Evolutionary conservation across 768 basidiomycete genomes (phyloP).

Genomic region (Leccinum imitatum): DNA sequence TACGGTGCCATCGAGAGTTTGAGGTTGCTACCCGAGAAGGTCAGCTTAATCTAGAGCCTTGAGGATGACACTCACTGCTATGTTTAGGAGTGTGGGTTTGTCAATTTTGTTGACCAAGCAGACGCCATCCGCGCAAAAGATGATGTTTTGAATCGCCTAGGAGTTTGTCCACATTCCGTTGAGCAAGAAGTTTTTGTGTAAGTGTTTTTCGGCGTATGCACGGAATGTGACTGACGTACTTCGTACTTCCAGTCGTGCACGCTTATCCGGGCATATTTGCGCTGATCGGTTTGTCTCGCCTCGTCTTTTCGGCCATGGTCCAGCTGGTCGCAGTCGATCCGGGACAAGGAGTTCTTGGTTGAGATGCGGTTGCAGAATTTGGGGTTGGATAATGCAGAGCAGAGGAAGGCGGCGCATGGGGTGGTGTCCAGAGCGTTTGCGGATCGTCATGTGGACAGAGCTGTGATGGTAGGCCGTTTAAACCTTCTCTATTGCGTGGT

Average conservation of each 20-base stretch:
- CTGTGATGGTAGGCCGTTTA: background rate
- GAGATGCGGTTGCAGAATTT: slow-evolving; percentile 83
- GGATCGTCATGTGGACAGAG: background rate
- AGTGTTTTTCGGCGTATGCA: slow-evolving; percentile 30
- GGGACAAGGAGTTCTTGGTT: slow-evolving; percentile 86
- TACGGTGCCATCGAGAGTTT: slow-evolving; percentile 98
- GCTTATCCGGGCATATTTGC: slow-evolving; percentile 76
- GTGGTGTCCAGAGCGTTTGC: background rate
- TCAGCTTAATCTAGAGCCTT: slow-evolving; percentile 29
- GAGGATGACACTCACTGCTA: slow-evolving; percentile 17
- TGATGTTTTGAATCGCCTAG: slow-evolving; percentile 90
- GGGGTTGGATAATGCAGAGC: slow-evolving; percentile 36
- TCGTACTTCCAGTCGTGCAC: slow-evolving; percentile 45
- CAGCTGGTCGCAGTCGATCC: slow-evolving; percentile 75
- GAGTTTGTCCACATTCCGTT: slow-evolving; percentile 37
- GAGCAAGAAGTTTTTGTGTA: slow-evolving; percentile 62
- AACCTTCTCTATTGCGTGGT: too few relatives aligned
- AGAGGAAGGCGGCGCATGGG: background rate
- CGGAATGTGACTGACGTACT: slow-evolving; percentile 9
- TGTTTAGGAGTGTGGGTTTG: slow-evolving; percentile 92
- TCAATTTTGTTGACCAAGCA: slow-evolving; percentile 94
- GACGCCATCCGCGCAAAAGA: slow-evolving; percentile 99
- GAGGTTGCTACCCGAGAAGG: slow-evolving; percentile 95
- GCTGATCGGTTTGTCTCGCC: slow-evolving; percentile 51
- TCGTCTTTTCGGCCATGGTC: slow-evolving; percentile 44